A percentile compares a stretch with the other conserved stretches of the same genome.
phyloP scores from a whole-genome alignment of 2,329 filamentous ascomycete genomes.

The Phyllosticta paracitricarpa region DNA sequence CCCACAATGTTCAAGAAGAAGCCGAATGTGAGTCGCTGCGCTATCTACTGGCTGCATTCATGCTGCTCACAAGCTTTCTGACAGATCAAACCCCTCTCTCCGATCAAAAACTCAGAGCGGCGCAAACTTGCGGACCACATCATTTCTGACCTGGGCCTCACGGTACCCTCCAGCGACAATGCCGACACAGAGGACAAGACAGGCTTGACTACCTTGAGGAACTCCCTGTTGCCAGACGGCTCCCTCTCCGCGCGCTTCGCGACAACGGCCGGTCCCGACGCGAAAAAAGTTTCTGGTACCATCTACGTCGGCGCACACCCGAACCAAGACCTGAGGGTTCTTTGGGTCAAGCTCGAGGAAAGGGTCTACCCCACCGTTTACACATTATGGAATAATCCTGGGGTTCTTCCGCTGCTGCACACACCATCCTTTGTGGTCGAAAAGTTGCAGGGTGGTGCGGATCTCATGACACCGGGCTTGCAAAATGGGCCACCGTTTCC shows the following conservation, averaged over 20 bases:
- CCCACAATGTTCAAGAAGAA: slow-evolving; percentile 54
- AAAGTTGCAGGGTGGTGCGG: slow-evolving; percentile 54
- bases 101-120: slow-evolving; percentile 57
- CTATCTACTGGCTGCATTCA: neutral
- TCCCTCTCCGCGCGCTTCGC: slow-evolving; percentile 53
- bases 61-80: slow-evolving; percentile 2
- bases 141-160: slow-evolving; percentile 50
- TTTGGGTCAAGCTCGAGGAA: slow-evolving; percentile 56
- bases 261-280: slow-evolving; percentile 52
- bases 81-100: slow-evolving; percentile 56
- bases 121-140: slow-evolving; percentile 58
- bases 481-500: slow-evolving; percentile 56
- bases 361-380: slow-evolving; percentile 49
- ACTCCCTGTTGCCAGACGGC: slow-evolving; percentile 53
- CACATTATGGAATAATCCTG: slow-evolving; percentile 55
- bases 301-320: slow-evolving; percentile 52
- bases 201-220: slow-evolving; percentile 43
- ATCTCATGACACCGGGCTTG: slow-evolving; percentile 60
- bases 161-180: slow-evolving; percentile 31
- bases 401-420: slow-evolving; percentile 52
- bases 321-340: slow-evolving; percentile 46
- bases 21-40: slow-evolving; percentile 36
- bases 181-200: slow-evolving; percentile 34
- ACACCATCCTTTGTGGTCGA: slow-evolving; percentile 52
- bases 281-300: slow-evolving; percentile 52